These are phyloP conservation scores for Eucommia ulmoides DNA, from an alignment of 257 asterid species.

Conservation along the genomic window DNA sequence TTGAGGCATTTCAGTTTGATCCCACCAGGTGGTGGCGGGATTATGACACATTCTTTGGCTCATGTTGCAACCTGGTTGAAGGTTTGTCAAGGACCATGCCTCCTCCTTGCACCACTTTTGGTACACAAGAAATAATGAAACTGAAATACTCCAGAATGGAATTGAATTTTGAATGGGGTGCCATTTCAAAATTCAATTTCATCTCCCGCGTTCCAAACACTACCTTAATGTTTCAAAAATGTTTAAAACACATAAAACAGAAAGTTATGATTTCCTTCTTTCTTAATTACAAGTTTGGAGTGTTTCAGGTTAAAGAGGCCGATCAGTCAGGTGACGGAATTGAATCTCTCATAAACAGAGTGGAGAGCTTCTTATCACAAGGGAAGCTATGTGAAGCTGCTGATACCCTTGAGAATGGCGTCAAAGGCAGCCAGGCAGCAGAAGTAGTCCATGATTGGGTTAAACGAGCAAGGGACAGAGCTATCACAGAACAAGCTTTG, in stretches of 20 bases:
- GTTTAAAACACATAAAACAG: no score
- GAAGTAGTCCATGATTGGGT: constrained; percentile 69
- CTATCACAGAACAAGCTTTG: constrained; percentile 76
- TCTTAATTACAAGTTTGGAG: neutral
- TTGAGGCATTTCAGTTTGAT: constrained; percentile 76
- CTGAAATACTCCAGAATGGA: no score
- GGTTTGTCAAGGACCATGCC: constrained; percentile 28
- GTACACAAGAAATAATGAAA: no score
- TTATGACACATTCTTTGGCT: constrained; percentile 81
- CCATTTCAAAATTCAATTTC: no score
- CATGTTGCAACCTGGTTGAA: constrained; percentile 64
- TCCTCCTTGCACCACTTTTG: neutral
- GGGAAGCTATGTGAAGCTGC: constrained; percentile 83
- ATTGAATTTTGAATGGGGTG: no score
- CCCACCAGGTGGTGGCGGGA: constrained; percentile 86
- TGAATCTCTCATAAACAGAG: constrained; percentile 74
- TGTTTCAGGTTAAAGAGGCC: constrained; percentile 65
- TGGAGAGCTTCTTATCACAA: constrained; percentile 60
- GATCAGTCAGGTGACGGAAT: constrained; percentile 77
- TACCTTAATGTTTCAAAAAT: no score
- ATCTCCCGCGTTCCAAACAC: no score
- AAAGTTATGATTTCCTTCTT: no score
- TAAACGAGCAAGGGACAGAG: constrained; percentile 57
- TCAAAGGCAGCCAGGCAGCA: constrained; percentile 70
- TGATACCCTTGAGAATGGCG: constrained; percentile 69